Evolutionary conservation across 768 basidiomycete species (phyloP).

Genomic region (Hericium alpestre): DNA sequence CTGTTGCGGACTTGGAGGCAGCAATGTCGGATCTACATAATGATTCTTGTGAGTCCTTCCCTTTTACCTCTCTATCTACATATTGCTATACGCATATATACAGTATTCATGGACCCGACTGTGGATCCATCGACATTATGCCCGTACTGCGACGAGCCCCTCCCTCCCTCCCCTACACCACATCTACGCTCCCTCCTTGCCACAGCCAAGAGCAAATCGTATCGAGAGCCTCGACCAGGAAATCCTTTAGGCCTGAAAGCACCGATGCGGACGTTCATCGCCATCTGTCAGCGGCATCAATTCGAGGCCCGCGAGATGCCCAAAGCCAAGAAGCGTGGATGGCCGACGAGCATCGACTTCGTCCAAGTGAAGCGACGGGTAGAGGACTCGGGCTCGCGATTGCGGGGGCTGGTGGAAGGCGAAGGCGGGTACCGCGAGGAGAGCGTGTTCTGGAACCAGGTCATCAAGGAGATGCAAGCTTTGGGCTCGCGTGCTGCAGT

Average conservation of each 20-base stretch:
- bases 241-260: constrained; percentile 59
- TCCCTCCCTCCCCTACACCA: constrained; percentile 55
- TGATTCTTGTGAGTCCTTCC: constrained; percentile 11
- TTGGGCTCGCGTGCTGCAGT: constrained; percentile 57
- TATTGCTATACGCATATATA: background rate
- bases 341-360: constrained; percentile 72
- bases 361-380: constrained; percentile 42
- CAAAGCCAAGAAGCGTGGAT: constrained; percentile 56
- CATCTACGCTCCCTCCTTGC: constrained; percentile 44
- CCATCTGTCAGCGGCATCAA: constrained; percentile 66
- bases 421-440: constrained; percentile 24
- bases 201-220: constrained; percentile 41
- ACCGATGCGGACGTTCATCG: constrained; percentile 42
- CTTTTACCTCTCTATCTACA: background rate
- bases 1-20: background rate
- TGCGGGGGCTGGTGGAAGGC: constrained; percentile 42
- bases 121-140: constrained; percentile 63
- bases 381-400: constrained; percentile 31
- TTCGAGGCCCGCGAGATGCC: constrained; percentile 70
- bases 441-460: constrained; percentile 60
- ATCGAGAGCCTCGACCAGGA: constrained; percentile 49
- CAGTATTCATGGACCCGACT: constrained; percentile 41
- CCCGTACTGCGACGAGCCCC: constrained; percentile 68
- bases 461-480: constrained; percentile 48
- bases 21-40: background rate